Base-by-base conservation (phyloP, 164 flowering plant species). In the Vitis cinerea region DNA sequence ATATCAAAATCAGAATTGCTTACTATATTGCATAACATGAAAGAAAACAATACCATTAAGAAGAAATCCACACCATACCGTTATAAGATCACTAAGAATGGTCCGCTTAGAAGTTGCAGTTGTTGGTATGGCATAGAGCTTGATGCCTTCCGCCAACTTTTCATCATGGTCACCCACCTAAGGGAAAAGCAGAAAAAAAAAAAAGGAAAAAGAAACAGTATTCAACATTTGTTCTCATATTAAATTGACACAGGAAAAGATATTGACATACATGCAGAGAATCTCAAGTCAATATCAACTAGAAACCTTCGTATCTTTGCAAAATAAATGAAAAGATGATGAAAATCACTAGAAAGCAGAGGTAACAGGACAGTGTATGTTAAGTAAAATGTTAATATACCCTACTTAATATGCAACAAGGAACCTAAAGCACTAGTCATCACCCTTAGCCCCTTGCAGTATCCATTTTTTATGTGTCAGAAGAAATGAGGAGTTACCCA, bases 91-190 rank as follows among this genome's bases (percentile, higher is more conserved):
- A 72, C 90, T 81, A 31, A 96, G 95, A 67, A 96, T 86, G 29
- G 90, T 85, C 19, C 97, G 87, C 83, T 93, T 96, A 71, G 99
- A 91, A 68, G 88, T 86, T 59, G 89, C 71, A 74, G 98, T 88
- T 23, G 95, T 77, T 59, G 89, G 79, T 69, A 96, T 74, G 8
- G 99, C 98, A 82, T 89, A 89, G 37, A 96, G 83, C 67, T 90
- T 93, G 81, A 96, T 96, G 69, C 99, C 98, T 73, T 93, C 97
- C 14, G 98, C 98, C 64, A 96, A 82, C 83, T 93, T 96, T 71
- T 96, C 97, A 37, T 96, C 98, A 73, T 82, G 86, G 63, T 91
- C 91, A 64, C 99, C 99, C 77, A 96, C 99, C 99, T 96, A 74
- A 6, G 15, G 48, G 27, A 53, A 11, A 63, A 37, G 47, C 51